Conservation (phyloP, 1,284 basidiomycete species). For the Cutaneotrichosporon sp. region DNA sequence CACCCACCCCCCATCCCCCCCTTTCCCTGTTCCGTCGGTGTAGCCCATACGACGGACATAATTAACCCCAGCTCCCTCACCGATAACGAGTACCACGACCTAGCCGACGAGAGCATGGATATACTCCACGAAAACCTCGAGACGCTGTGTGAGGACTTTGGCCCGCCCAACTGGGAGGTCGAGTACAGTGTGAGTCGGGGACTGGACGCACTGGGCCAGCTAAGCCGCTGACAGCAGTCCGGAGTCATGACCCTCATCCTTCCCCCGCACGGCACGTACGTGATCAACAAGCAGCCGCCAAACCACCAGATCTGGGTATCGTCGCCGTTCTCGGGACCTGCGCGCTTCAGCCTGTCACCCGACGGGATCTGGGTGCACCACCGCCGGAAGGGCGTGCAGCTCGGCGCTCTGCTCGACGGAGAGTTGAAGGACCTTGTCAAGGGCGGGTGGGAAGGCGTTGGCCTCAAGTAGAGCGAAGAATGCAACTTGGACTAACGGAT, state of each 20-base stretch:
- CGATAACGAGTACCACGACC: slow-evolving; percentile 64
- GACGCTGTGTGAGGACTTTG: slow-evolving; percentile 64
- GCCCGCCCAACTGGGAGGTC: slow-evolving; percentile 70
- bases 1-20: no score
- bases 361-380: slow-evolving; percentile 67
- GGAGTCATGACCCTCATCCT: slow-evolving; percentile 87
- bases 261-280: slow-evolving; percentile 87
- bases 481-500: not conserved
- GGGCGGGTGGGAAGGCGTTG: slow-evolving; percentile 41
- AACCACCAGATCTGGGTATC: slow-evolving; percentile 99
- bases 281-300: slow-evolving; percentile 98
- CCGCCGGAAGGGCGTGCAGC: slow-evolving; percentile 61
- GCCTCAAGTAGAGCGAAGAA: slow-evolving; percentile 28
- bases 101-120: slow-evolving; percentile 82
- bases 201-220: no score
- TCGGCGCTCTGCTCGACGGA: slow-evolving; percentile 65
- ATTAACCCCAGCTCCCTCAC: slow-evolving; percentile 24
- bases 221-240: slow-evolving; percentile 56
- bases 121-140: slow-evolving; percentile 76
- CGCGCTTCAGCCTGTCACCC: slow-evolving; percentile 76
- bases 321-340: slow-evolving; percentile 84
- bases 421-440: slow-evolving; percentile 43
- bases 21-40: no score
- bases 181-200: slow-evolving; percentile 79
- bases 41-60: no score